These are phyloP conservation scores for Mycena alexandri DNA, from an alignment of 768 basidiomycete species.

Conservation along the genomic window DNA sequence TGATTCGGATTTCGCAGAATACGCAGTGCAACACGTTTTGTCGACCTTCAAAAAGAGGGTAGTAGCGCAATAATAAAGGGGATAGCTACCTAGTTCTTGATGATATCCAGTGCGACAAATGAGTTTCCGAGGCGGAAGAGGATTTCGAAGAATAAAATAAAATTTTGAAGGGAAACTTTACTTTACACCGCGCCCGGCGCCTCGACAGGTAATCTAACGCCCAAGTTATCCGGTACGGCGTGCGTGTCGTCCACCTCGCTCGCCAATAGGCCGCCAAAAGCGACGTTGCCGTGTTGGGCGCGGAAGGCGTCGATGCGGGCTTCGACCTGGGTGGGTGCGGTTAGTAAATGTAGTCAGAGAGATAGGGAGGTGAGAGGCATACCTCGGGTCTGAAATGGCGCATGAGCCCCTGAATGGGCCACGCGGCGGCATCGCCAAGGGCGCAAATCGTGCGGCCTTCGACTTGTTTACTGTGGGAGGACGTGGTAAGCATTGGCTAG, in stretches of 20 bases:
- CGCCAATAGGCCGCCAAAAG: constrained; percentile 87
- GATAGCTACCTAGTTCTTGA: no score
- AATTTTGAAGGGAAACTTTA: background rate
- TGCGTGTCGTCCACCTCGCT: constrained; percentile 77
- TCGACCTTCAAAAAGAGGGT: constrained; percentile 22
- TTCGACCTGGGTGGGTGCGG: constrained; percentile 56
- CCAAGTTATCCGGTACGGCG: constrained; percentile 82
- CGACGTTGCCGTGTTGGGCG: constrained; percentile 80
- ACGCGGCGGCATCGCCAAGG: constrained; percentile 96
- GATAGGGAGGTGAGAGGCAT: background rate
- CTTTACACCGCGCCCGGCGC: constrained; percentile 40
- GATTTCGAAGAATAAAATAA: no score
- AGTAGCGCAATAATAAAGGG: background rate
- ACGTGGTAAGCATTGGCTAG: background rate
- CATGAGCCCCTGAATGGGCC: constrained; percentile 99
- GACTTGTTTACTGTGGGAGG: constrained; percentile 83
- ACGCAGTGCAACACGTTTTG: constrained; percentile 26
- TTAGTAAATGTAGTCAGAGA: background rate
- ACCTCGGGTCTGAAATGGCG: constrained; percentile 97
- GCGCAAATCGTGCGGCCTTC: constrained; percentile 98
- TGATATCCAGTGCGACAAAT: no score
- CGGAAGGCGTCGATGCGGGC: constrained; percentile 85
- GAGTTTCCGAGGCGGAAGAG: no score
- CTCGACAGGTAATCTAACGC: constrained; percentile 58
- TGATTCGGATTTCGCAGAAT: constrained; percentile 10